These are phyloP conservation scores for Trametes meyenii DNA, from an alignment of 768 basidiomycete genomes.

Conservation along the genomic window DNA sequence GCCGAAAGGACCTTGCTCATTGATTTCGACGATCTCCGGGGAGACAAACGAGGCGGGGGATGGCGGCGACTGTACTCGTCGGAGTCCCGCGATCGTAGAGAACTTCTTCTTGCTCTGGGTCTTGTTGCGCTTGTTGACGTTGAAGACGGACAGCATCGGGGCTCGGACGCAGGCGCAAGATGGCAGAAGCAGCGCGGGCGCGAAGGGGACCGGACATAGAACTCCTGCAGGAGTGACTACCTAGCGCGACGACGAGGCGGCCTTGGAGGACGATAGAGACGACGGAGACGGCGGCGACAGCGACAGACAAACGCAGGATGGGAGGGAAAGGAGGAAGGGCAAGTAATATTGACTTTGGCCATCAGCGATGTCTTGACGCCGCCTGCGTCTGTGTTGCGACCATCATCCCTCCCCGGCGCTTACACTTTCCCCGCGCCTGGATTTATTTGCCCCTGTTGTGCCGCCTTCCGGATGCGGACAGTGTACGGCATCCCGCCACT, in stretches of 20 bases:
- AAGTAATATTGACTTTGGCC: conserved; percentile 18
- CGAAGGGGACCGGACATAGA: not conserved
- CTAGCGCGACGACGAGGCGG: not conserved
- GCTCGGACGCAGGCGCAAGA: conserved; percentile 7
- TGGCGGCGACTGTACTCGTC: conserved; percentile 29
- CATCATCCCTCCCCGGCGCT: conserved; percentile 14
- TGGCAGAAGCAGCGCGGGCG: not conserved
- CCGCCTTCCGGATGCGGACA: not conserved
- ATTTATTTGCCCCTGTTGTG: conserved; percentile 7
- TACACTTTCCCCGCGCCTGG: not conserved
- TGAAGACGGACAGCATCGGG: conserved; percentile 29
- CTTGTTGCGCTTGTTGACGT: conserved; percentile 28
- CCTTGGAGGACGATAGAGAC: not conserved
- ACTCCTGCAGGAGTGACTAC: not conserved
- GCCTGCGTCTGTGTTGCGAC: conserved; percentile 17
- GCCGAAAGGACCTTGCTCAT: conserved; percentile 21
- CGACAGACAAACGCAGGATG: conserved; percentile 6
- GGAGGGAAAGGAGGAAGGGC: conserved; percentile 7
- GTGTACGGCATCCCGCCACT: conserved; percentile 18
- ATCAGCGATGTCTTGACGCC: conserved; percentile 21
- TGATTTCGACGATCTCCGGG: conserved; percentile 29
- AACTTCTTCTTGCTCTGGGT: conserved; percentile 27
- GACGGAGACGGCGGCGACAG: not conserved
- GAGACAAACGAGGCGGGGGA: conserved; percentile 34
- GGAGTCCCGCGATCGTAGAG: conserved; percentile 21